Evolutionary conservation across 1,284 basidiomycete genomes (phyloP), one percentile per base, ranked within the genome.

Genomic region (Marasmius sp.): DNA sequence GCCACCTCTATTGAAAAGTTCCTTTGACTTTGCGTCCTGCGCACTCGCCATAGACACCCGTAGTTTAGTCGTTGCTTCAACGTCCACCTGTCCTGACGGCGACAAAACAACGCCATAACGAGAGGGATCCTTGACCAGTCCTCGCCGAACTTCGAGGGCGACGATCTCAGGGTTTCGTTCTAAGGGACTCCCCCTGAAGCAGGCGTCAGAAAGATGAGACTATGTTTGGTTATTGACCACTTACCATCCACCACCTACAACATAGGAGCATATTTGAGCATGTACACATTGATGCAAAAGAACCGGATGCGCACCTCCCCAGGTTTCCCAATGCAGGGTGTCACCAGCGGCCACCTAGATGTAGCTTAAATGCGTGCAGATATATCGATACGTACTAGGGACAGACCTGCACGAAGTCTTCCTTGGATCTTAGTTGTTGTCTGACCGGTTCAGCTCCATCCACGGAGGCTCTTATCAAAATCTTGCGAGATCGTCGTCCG

Each of bases 81-180:
- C 39, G 53, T 71, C 68, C n/a, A 68, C 66, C 14, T 65, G 60
- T n/a, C 66, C 63, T 3, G 36, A 49, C 27, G 63, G 56, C 12
- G 62, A 67, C 36, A 73, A 60, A 27, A 69, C 65, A 8, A 74
- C 72, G 3, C 72, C 72, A 59, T 73, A 74, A 20, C 70, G 70
- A 48, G 58, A 39, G 12, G 68, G 56, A 36, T 71, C 67, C 10
- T 61, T 59, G 22, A 74, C 68, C 1, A 73, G 69, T 1, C 72
- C 69, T 41, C 68, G 67, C 4, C 69, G 68, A 47, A 71, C 69
- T 65, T 74, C 72, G 20, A 68, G 67, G 1, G 72, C 71, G 7
- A 74, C 72, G 11, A 73, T 45, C 45, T 68, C 63, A 20, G 72
- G 68, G 33, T 70, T 68, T 14, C 72, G 65, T 38, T 65, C 64